phyloP scores from a whole-genome alignment of 2,329 filamentous ascomycete species.

The Talaromyces sp. region DNA sequence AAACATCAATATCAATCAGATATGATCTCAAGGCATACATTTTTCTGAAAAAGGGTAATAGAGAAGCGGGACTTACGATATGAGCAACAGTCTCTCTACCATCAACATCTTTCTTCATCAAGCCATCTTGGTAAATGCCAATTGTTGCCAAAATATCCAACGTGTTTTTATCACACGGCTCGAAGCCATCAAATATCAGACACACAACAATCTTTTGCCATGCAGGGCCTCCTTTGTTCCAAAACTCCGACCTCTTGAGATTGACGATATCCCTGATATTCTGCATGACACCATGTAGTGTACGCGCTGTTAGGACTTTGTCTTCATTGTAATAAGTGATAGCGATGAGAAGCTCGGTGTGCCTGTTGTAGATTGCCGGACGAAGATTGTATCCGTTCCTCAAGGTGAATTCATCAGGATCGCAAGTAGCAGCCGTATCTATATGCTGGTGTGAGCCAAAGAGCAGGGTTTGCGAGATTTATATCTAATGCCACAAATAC shows the following conservation, averaged over 20 bases:
- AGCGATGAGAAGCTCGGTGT: slow-evolving; percentile 94
- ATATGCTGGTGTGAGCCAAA: not conserved
- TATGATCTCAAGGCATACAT: too few relatives aligned
- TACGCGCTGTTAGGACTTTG: slow-evolving; percentile 86
- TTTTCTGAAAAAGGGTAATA: too few relatives aligned
- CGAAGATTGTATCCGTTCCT: slow-evolving; percentile 99
- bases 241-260: slow-evolving; percentile 97
- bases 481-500: slow-evolving; percentile 24
- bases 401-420: slow-evolving; percentile 96
- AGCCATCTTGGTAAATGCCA: slow-evolving; percentile 95
- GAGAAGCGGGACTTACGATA: slow-evolving; percentile 52
- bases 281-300: slow-evolving; percentile 96
- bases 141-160: slow-evolving; percentile 90
- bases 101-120: slow-evolving; percentile 98
- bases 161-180: slow-evolving; percentile 93
- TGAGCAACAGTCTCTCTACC: slow-evolving; percentile 95
- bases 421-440: slow-evolving; percentile 96
- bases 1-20: not conserved
- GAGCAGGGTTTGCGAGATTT: not conserved
- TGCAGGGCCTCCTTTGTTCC: slow-evolving; percentile 97
- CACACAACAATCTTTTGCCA: slow-evolving; percentile 99
- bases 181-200: slow-evolving; percentile 95
- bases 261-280: slow-evolving; percentile 99
- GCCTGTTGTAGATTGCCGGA: slow-evolving; percentile 96
- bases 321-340: slow-evolving; percentile 99